phyloP scores from a whole-genome alignment of 1,139 yeast species.

The Suhomyces anneliseae region DNA sequence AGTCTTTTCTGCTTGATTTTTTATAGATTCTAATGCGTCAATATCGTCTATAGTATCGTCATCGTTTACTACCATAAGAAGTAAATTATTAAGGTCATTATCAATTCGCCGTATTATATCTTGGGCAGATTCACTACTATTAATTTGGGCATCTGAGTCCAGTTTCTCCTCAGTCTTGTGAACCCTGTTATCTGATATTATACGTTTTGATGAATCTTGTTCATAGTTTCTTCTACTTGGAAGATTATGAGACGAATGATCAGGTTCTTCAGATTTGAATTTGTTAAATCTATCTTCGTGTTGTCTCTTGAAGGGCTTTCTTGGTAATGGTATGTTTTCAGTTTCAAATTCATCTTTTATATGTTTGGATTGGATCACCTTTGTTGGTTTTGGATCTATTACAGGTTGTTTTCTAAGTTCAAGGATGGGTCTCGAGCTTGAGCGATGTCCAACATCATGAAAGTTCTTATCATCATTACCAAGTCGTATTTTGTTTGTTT shows the following conservation, averaged over 20 bases:
- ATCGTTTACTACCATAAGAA: not conserved
- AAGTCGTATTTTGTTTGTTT: conserved; percentile 9
- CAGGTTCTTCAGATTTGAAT: not conserved
- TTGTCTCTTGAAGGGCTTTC: not conserved
- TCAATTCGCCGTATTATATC: conserved; percentile 3
- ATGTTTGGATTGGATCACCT: not conserved
- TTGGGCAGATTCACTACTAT: conserved; percentile 2
- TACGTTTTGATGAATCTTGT: not conserved
- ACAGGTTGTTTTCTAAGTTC: conserved; percentile 4
- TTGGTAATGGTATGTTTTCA: not conserved
- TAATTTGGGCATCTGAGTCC: no score
- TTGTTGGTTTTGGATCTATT: not conserved
- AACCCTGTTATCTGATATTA: not conserved
- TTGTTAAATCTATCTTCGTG: not conserved
- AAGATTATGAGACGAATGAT: not conserved
- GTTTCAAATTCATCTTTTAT: not conserved
- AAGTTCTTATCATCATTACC: not conserved
- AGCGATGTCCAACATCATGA: not conserved
- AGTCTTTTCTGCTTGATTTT: conserved; percentile 8
- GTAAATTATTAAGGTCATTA: conserved; percentile 1
- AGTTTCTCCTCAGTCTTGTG: no score
- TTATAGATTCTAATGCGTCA: conserved; percentile 7
- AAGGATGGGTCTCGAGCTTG: conserved; percentile 3
- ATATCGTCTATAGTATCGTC: conserved; percentile 1
- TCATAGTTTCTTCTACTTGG: not conserved